Base-by-base conservation (phyloP, 208 protist genomes). In the Leishmania turanica region DNA sequence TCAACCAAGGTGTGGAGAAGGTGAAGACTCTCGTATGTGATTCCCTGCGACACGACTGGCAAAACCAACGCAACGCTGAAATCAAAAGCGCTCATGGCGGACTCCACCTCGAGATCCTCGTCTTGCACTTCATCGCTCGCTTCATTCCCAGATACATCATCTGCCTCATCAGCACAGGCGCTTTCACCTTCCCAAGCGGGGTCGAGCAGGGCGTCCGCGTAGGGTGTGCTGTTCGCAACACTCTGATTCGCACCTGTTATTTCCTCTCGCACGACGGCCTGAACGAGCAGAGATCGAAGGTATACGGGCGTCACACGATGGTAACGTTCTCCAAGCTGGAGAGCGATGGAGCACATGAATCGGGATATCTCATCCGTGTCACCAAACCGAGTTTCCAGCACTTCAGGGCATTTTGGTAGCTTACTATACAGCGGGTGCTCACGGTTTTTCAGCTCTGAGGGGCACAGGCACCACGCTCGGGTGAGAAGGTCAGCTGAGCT, bases 1-100 rank as follows among this genome's bases (percentile, higher is more conserved):
- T 95, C 87, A 45, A 93, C 77, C 47, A 96, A 82, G 24, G 84
- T 74, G 84, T 96, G 89, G 17, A 97, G 81, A 11, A 94, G 70
- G 24, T 80, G 69, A 47, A 97, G 75, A 75, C 88, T 89, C 17
- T 79, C 75, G 54, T 84, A 31, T 8, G 89, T 71, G 76, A 90
- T 86, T 34, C 85, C 56, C 53, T 88, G 56, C 81, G 75, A 75
- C 45, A 89, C 24, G n/a, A 89, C 74, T 8, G 85, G 83, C 1
- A 87, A 40, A 62, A 84, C 78, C 66, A 97, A 72, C 9, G 90
- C 90, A 31, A 97, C 87, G 24, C 83, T 87, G 79, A 92, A 95
- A 71, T 97, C 93, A 70, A 95, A 82, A 11, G 89, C 69, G 81
- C 83, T 87, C 27, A 97, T 84, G 27, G 82, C 49, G 9, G 78